Evolutionary conservation across 1,139 yeast species (phyloP).

Genomic region (Taiozyma onychis): DNA sequence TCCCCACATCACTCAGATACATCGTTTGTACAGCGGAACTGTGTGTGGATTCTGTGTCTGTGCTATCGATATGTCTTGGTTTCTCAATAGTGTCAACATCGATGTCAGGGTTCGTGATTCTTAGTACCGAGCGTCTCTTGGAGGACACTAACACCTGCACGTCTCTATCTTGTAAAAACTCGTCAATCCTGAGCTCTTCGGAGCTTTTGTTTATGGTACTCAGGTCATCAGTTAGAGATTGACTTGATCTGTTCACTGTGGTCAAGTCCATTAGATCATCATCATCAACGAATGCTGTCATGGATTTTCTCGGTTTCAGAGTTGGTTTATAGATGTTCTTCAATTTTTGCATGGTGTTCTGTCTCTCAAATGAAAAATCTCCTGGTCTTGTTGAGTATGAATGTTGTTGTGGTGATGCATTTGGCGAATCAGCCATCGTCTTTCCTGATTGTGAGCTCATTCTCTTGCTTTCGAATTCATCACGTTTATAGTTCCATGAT

Average conservation of each 20-base stretch:
- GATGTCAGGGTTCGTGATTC: slow-evolving; percentile 60
- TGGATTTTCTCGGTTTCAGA: background rate
- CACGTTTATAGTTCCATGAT: slow-evolving; percentile 20
- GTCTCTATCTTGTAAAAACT: slow-evolving; percentile 46
- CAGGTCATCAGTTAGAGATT: slow-evolving; percentile 1
- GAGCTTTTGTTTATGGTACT: slow-evolving; percentile 2
- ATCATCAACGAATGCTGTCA: slow-evolving; percentile 6
- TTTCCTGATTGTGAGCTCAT: background rate
- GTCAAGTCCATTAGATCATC: slow-evolving; percentile 13
- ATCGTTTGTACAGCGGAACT: background rate
- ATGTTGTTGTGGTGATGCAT: background rate
- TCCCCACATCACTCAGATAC: slow-evolving; percentile 1
- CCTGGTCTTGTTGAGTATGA: background rate
- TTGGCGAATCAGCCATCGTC: background rate
- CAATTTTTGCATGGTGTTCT: slow-evolving; percentile 2
- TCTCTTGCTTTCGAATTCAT: slow-evolving; percentile 14
- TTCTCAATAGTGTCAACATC: slow-evolving; percentile 1
- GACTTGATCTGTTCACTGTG: slow-evolving; percentile 10
- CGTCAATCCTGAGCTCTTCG: slow-evolving; percentile 30
- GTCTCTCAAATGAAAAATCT: background rate
- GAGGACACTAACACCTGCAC: slow-evolving; percentile 73
- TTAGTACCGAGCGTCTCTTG: slow-evolving; percentile 55
- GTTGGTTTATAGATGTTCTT: slow-evolving; percentile 5
- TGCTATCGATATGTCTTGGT: background rate
- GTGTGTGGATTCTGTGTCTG: background rate